Evolutionary conservation across 257 asterid genomes (phyloP).

Genomic region (Plantago major): DNA sequence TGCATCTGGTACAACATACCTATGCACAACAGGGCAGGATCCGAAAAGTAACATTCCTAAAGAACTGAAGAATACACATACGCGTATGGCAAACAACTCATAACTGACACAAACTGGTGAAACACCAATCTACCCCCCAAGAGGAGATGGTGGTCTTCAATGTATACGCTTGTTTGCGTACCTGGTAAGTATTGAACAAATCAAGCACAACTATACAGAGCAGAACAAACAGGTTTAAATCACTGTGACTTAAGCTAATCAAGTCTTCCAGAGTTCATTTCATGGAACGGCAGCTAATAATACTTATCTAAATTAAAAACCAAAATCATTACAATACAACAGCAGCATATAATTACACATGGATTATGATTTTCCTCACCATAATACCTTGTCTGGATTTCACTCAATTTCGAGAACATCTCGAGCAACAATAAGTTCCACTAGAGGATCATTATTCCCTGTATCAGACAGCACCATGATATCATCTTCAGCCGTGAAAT

Average conservation of each 20-base stretch:
- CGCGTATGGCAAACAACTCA: too few relatives aligned
- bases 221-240: background rate
- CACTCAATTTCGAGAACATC: slow-evolving; percentile 31
- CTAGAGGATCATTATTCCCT: slow-evolving; percentile 40
- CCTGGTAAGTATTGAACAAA: too few relatives aligned
- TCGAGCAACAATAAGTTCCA: slow-evolving; percentile 81
- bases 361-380: slow-evolving; percentile 6
- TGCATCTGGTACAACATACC: too few relatives aligned
- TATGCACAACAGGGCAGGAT: too few relatives aligned
- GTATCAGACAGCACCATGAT: slow-evolving; percentile 40
- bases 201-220: too few relatives aligned
- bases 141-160: too few relatives aligned
- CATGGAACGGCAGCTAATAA: background rate
- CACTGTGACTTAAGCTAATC: background rate
- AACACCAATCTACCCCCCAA: too few relatives aligned
- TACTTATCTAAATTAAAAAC: background rate
- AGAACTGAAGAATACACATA: too few relatives aligned
- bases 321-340: slow-evolving; percentile 14
- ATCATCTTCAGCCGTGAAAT: slow-evolving; percentile 64
- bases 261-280: background rate
- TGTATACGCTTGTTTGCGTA: too few relatives aligned
- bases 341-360: slow-evolving; percentile 17
- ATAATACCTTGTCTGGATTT: background rate
- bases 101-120: too few relatives aligned
- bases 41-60: too few relatives aligned